These are phyloP conservation scores for Gynostemma pentaphyllum DNA, from an alignment of 306 rosid genomes.

Conservation along the genomic window DNA sequence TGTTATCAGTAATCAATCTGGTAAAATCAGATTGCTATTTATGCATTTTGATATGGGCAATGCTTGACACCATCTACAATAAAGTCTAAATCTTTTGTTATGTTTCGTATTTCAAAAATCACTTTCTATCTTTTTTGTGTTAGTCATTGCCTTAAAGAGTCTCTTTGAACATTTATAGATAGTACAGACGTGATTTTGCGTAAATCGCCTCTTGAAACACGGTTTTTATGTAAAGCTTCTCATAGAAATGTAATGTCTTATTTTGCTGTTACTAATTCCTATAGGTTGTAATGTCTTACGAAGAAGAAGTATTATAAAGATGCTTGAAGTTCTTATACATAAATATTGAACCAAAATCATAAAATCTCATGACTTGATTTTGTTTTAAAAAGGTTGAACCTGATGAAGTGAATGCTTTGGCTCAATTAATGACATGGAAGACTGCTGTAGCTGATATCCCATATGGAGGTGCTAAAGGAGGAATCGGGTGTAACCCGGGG, in stretches of 20 bases:
- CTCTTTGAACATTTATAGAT: neutral
- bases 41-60: neutral
- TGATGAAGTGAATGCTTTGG: constrained; percentile 57
- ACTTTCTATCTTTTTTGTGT: neutral
- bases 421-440: constrained; percentile 70
- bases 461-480: constrained; percentile 66
- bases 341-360: too few relatives aligned
- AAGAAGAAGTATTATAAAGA: too few relatives aligned
- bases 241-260: too few relatives aligned
- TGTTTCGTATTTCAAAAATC: neutral
- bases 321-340: neutral
- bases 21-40: neutral
- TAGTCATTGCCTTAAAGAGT: neutral
- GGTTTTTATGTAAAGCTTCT: too few relatives aligned
- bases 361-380: neutral
- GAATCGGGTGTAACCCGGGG: constrained; percentile 49
- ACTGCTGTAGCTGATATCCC: constrained; percentile 61
- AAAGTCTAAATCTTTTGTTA: neutral
- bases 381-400: constrained; percentile 40
- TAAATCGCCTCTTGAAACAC: too few relatives aligned
- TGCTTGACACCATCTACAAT: neutral
- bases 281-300: neutral
- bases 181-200: too few relatives aligned
- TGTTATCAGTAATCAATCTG: neutral
- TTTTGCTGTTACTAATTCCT: neutral